Evolutionary conservation across 208 protist species (phyloP), one percentile per base, ranked within the genome.

Genomic region (Strigomonas culicis): DNA sequence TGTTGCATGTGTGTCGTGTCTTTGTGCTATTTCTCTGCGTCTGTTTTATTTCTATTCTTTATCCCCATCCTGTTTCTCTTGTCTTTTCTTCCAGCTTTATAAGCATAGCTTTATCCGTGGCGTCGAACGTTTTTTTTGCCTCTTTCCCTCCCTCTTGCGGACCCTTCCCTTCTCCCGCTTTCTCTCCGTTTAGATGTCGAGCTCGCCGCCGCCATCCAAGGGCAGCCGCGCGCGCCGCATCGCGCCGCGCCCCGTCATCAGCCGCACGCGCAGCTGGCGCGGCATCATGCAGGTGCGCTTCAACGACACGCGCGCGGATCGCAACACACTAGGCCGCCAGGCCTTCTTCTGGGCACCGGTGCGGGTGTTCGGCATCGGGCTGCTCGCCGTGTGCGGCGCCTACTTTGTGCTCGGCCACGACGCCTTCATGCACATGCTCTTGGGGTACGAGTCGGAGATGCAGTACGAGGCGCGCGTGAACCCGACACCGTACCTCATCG

Each of bases 401-500:
- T 96, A 96, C 80, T 84, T 86, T 34, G 55, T 53, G 21, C 62
- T 92, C 30, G 90, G 90, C 0, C 84, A 96, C 72, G 90, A 96
- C 71, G 28, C 67, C 36, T 96, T 96, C 65, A 68, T 93, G 60
- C 87, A 96, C 59, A 84, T 68, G 8, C 55, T 96, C 28, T 70
- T 93, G 24, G 90, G 90, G 7, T 96, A 93, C 61, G 90, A 96
- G 80, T 93, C 85, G 22, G 90, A 96, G 72, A 93, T 92, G 85
- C 77, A 91, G 66, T 93, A 93, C 62, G 90, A 96, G 75, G 60
- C 75, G 15, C 79, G 82, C 39, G 90, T 93, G 24, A 93, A 96
- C 60, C 90, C 87, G 15, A 61, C 77, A 7, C 47, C 41, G 10
- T 51, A 62, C 1, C 39, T 34, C 32, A 67, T 70, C 44, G 71